Conservation (phyloP, 2,329 filamentous ascomycete species). For the Cercospora beticola region DNA sequence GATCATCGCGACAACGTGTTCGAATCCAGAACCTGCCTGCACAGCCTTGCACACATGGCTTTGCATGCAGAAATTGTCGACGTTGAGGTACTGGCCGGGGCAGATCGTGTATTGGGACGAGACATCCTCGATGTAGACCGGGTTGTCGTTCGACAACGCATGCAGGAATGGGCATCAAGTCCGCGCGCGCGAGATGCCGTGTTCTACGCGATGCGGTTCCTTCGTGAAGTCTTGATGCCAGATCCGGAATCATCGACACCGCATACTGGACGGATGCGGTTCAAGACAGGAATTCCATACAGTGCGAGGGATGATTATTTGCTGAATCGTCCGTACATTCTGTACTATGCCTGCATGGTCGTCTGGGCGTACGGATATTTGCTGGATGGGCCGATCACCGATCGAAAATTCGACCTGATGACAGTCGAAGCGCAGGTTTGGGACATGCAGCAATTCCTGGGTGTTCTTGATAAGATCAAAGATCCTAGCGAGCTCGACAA, state of each 20-base stretch:
- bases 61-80: constrained; percentile 98
- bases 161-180: constrained; percentile 90
- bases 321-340: constrained; percentile 88
- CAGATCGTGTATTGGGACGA: constrained; percentile 78
- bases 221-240: constrained; percentile 77
- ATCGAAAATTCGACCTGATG: constrained; percentile 48
- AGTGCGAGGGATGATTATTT: constrained; percentile 84
- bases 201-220: constrained; percentile 86
- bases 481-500: constrained; percentile 75
- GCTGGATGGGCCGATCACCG: constrained; percentile 68
- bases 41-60: constrained; percentile 94
- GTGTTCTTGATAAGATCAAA: constrained; percentile 67
- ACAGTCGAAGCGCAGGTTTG: constrained; percentile 65
- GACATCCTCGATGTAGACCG: constrained; percentile 82
- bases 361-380: constrained; percentile 96
- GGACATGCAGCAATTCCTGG: constrained; percentile 78
- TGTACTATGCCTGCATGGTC: constrained; percentile 88
- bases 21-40: constrained; percentile 83
- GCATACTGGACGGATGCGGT: constrained; percentile 17
- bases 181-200: constrained; percentile 85
- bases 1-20: constrained; percentile 70
- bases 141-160: constrained; percentile 72
- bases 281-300: constrained; percentile 56
- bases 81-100: constrained; percentile 91
- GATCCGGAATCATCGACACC: constrained; percentile 29